Evolutionary conservation across 2,329 filamentous ascomycete genomes (phyloP), one percentile per base, ranked within the genome.

Genomic region (Penicillium sp.): DNA sequence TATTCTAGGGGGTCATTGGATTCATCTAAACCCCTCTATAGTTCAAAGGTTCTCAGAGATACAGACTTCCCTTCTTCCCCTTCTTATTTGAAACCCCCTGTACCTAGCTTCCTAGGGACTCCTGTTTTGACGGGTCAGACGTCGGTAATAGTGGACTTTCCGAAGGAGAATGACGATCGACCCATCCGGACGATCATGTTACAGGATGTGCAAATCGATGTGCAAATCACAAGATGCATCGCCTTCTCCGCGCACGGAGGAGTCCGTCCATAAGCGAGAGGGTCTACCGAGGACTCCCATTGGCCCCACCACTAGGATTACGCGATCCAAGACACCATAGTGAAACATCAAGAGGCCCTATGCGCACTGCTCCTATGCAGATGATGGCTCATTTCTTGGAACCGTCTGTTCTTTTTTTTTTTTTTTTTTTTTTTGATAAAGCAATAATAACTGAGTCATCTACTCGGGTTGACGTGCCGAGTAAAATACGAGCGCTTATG

Each of bases 171-270:
- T 29, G 23, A 40, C 18, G 48, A 56, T 60, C 55, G 56, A 18
- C 51, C 46, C 56, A 54, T 56, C 43, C 41, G 51, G 57, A 22
- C 49, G 54, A 57, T 59, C 57, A 50, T 57, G 57, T 59, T 51
- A 57, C 54, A 57, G 54, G 12, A 49, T n/a, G n/a, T n/a, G n/a
- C n/a, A n/a, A n/a, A n/a, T n/a, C n/a, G n/a, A n/a, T n/a, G n/a
- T n/a, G n/a, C n/a, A n/a, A n/a, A n/a, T n/a, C n/a, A n/a, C n/a
- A 14, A 31, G 12, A 31, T 14, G 29, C 29, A 31, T 31, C 29
- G 29, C 29, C 29, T 31, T 15, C 5, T 15, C 29, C 29, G 29
- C 15, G 29, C 29, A 31, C 29, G 29, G 29, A 11, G 27, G 27
- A 29, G 27, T 29, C 27, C 27, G 27, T 29, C 12, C 51, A 26